Percentiles rank a stretch among this genome's conserved stretches.
Conservation (phyloP, 116 monocot genomes). For the Posidonia oceanica region DNA sequence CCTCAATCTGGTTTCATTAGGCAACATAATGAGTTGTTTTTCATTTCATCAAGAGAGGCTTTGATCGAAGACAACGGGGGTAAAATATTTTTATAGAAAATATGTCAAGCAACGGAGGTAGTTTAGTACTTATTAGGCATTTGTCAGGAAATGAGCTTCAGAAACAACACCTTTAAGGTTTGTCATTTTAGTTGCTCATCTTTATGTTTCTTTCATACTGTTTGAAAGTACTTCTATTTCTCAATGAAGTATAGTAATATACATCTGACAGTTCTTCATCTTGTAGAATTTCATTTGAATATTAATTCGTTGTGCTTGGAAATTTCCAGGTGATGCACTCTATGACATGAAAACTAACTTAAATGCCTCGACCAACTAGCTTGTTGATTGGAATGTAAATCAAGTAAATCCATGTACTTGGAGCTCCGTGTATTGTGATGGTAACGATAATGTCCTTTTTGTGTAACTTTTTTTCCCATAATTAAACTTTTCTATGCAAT, state of each 20-base stretch:
- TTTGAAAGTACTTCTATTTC: background rate
- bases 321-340: background rate
- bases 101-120: background rate
- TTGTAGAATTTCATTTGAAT: background rate
- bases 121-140: background rate
- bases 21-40: too few species aligned
- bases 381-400: slow-evolving; percentile 66
- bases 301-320: background rate
- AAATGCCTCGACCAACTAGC: slow-evolving; percentile 57
- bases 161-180: background rate
- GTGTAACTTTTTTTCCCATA: slow-evolving; percentile 40
- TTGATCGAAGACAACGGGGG: too few species aligned
- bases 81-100: background rate
- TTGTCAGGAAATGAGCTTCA: background rate
- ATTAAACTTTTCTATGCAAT: background rate
- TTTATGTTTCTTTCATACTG: background rate
- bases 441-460: slow-evolving; percentile 45
- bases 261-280: background rate
- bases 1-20: too few species aligned
- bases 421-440: slow-evolving; percentile 73
- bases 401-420: slow-evolving; percentile 23
- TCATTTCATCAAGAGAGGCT: too few species aligned
- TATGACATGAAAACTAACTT: slow-evolving; percentile 56
- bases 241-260: background rate
- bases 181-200: background rate